phyloP scores from a whole-genome alignment of 257 asterid species.

The Forsythia viridissima region DNA sequence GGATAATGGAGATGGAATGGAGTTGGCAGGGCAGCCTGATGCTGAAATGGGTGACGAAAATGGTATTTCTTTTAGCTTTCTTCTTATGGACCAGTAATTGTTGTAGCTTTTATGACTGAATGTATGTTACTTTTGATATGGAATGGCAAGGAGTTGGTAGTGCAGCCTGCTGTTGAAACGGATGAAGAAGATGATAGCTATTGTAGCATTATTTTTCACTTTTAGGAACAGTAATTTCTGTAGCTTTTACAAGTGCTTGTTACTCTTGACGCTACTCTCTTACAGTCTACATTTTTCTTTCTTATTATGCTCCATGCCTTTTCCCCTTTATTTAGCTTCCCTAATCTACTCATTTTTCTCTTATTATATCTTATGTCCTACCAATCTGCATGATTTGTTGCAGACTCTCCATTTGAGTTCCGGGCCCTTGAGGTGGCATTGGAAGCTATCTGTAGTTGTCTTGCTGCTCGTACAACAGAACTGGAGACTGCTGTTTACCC shows the following conservation, averaged over 20 bases:
- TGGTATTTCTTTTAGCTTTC: slow-evolving; percentile 41
- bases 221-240: not conserved
- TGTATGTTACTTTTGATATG: too few species aligned
- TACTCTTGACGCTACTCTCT: not conserved
- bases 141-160: too few species aligned
- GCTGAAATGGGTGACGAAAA: slow-evolving; percentile 76
- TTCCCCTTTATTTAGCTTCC: not conserved
- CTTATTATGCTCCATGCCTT: not conserved
- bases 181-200: too few species aligned
- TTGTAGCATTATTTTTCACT: not conserved
- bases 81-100: not conserved
- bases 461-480: slow-evolving; percentile 77
- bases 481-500: slow-evolving; percentile 93
- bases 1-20: slow-evolving; percentile 58
- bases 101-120: not conserved
- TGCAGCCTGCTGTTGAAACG: too few species aligned
- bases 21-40: slow-evolving; percentile 50
- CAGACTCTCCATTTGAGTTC: slow-evolving; percentile 95
- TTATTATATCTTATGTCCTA: slow-evolving; percentile 9
- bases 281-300: not conserved
- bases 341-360: not conserved
- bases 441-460: slow-evolving; percentile 91
- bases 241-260: not conserved
- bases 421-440: slow-evolving; percentile 87
- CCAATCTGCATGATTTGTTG: slow-evolving; percentile 20